Evolutionary conservation across 306 rosid species (phyloP).

Genomic region (Acacia crassicarpa): DNA sequence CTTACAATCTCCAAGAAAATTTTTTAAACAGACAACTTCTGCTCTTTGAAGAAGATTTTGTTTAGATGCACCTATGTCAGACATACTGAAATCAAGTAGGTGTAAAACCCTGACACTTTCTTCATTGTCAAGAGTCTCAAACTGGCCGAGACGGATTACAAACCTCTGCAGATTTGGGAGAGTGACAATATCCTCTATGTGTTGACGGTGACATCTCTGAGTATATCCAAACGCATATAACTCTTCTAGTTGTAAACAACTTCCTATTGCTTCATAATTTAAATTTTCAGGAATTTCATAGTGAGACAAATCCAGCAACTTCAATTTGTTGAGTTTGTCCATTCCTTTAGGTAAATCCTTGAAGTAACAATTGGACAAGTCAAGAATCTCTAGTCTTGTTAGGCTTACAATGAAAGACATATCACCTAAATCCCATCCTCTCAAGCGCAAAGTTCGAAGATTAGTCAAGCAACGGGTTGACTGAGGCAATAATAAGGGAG

Average conservation of each 20-base stretch:
- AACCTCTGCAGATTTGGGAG: slow-evolving; percentile 21
- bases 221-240: slow-evolving; percentile 9
- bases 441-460: slow-evolving; percentile 7
- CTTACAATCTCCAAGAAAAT: slow-evolving; percentile 20
- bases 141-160: background rate
- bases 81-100: background rate
- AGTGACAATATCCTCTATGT: background rate
- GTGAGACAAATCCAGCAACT: slow-evolving; percentile 7
- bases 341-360: background rate
- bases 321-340: background rate
- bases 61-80: background rate
- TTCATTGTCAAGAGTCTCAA: background rate
- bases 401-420: slow-evolving; percentile 7
- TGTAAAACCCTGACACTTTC: background rate
- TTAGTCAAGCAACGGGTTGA: slow-evolving; percentile 10
- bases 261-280: slow-evolving; percentile 25
- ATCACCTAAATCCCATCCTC: background rate
- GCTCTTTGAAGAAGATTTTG: slow-evolving; percentile 7
- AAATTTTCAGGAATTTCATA: background rate
- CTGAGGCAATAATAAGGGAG: background rate
- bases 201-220: background rate
- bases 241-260: slow-evolving; percentile 34
- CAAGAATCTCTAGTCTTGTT: slow-evolving; percentile 4
- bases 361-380: background rate
- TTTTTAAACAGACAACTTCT: background rate